Evolutionary conservation across 441 rosid species (phyloP).

Genomic region (Arabidopsis hybrid): DNA sequence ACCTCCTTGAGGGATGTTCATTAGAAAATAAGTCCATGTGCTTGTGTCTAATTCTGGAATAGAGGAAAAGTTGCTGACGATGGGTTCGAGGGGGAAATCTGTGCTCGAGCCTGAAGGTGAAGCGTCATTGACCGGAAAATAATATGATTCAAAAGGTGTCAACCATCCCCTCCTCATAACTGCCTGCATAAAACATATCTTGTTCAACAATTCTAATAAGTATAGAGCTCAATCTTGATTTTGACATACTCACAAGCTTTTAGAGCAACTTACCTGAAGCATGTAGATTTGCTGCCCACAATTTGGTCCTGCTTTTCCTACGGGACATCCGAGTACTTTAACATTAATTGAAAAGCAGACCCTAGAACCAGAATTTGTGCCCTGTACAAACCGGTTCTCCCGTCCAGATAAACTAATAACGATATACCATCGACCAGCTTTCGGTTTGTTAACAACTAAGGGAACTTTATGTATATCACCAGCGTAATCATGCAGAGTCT

Average conservation of each 20-base stretch:
- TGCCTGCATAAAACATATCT: conserved; percentile 70
- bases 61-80: conserved; percentile 70
- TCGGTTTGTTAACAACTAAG: conserved; percentile 69
- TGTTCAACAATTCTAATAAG: conserved; percentile 45
- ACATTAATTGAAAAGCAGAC: conserved; percentile 76
- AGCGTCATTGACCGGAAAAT: conserved; percentile 67
- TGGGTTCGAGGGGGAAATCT: conserved; percentile 73
- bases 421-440: conserved; percentile 85
- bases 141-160: conserved; percentile 81
- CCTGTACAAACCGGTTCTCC: conserved; percentile 49
- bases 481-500: conserved; percentile 73
- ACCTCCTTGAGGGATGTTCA: conserved; percentile 84
- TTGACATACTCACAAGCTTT: conserved; percentile 10
- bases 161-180: conserved; percentile 66
- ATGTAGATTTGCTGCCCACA: conserved; percentile 70
- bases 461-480: conserved; percentile 64
- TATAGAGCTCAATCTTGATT: conserved; percentile 30
- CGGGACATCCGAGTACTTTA: conserved; percentile 71
- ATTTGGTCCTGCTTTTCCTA: conserved; percentile 79
- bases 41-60: conserved; percentile 51
- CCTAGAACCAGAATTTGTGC: conserved; percentile 40
- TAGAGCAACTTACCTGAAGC: conserved; percentile 67
- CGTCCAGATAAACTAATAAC: conserved; percentile 56
- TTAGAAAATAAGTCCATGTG: conserved; percentile 81
- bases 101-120: conserved; percentile 62